A percentile compares a stretch with the other conserved stretches of the same genome.
These are phyloP conservation scores for Phytophthora syringae DNA, from an alignment of 352 stramenopile species.

Conservation along the genomic window DNA sequence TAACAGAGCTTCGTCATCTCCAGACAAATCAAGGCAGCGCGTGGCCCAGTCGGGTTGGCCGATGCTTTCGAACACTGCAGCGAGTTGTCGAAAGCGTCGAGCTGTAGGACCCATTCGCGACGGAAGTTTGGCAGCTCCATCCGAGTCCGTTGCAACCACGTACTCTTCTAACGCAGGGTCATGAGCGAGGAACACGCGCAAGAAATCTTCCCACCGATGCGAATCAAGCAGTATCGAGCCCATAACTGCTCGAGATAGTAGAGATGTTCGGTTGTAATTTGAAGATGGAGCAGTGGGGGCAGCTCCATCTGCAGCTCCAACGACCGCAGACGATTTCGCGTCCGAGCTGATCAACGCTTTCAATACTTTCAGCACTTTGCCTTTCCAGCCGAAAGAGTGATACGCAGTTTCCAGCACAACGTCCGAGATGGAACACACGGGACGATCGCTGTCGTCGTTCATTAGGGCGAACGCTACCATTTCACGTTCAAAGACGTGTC, in stretches of 20 bases:
- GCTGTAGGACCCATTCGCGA: constrained; percentile 54
- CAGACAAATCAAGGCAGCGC: constrained; percentile 73
- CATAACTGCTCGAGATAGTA: constrained; percentile 47
- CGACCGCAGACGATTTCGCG: constrained; percentile 14
- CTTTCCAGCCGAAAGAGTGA: constrained; percentile 64
- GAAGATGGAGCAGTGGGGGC: constrained; percentile 23
- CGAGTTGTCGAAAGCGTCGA: constrained; percentile 51
- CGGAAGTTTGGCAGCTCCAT: constrained; percentile 59
- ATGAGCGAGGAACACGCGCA: constrained; percentile 52
- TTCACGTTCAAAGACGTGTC: constrained; percentile 69
- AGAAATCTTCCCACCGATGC: constrained; percentile 62
- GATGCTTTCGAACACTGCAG: constrained; percentile 49
- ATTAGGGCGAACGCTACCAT: constrained; percentile 59
- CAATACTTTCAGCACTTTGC: constrained; percentile 55
- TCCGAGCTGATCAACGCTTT: constrained; percentile 39
- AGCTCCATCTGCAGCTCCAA: constrained; percentile 15
- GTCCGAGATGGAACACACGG: constrained; percentile 56
- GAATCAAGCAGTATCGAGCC: constrained; percentile 59
- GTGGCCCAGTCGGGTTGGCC: constrained; percentile 62
- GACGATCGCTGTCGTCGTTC: constrained; percentile 43
- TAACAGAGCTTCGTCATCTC: constrained; percentile 70
- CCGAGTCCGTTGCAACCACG: constrained; percentile 53
- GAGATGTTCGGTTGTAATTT: constrained; percentile 50
- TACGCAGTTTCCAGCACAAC: constrained; percentile 50
- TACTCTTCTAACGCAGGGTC: constrained; percentile 78